A percentile compares a stretch with the other conserved stretches of the same genome.
Conservation (phyloP, 106 monocot species). For the Dendrobium catenatum region DNA sequence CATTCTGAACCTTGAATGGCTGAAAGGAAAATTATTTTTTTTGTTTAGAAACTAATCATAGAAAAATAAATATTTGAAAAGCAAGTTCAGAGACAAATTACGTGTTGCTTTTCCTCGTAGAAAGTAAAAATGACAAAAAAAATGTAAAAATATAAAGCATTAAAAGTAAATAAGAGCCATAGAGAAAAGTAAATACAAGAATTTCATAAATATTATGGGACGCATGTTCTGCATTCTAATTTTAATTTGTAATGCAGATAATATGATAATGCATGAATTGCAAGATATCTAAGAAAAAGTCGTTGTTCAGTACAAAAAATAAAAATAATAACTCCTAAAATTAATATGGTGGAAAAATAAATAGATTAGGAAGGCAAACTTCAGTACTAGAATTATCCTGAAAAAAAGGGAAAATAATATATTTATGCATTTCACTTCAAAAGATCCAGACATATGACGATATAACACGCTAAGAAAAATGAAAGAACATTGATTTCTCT, state of each 20-base stretch:
- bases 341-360: background rate
- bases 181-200: background rate
- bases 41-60: background rate
- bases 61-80: background rate
- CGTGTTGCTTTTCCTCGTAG: background rate
- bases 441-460: too few species aligned
- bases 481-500: too few species aligned
- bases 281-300: background rate
- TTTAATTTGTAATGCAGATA: background rate
- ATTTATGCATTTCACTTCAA: too few species aligned
- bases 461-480: too few species aligned
- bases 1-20: background rate
- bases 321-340: background rate
- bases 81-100: background rate
- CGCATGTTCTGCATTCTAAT: background rate
- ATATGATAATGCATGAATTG: background rate
- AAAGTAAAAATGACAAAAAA: background rate
- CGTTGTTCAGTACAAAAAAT: background rate
- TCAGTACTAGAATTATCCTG: background rate
- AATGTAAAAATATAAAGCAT: background rate
- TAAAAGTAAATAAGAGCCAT: background rate
- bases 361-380: background rate
- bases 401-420: background rate
- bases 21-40: background rate
- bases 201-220: background rate